phyloP scores from a whole-genome alignment of 805 yeast genomes.

The Metschnikowia lochheadii region DNA sequence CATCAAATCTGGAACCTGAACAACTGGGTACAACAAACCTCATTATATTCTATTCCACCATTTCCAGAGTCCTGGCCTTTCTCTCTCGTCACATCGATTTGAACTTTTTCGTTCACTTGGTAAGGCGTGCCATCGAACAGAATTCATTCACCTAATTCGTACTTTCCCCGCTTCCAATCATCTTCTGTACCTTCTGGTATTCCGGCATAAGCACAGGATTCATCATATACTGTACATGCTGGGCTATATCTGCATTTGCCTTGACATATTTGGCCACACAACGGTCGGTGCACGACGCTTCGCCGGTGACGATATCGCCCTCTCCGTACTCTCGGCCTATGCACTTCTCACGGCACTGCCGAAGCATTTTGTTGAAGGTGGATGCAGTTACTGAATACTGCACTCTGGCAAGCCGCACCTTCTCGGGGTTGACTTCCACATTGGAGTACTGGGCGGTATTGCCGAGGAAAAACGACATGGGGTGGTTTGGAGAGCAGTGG shows the following conservation, averaged over 20 bases:
- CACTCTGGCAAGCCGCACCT: conserved; percentile 57
- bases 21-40: no score
- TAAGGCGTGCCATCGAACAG: neutral
- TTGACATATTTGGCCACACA: conserved; percentile 81
- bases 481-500: neutral
- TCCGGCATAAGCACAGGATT: conserved; percentile 33
- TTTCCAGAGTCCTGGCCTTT: no score
- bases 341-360: conserved; percentile 71
- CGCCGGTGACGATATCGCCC: conserved; percentile 80
- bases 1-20: no score
- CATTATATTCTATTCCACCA: no score
- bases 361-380: conserved; percentile 44
- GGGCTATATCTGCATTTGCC: conserved; percentile 63
- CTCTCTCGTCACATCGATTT: no score
- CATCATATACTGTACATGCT: conserved; percentile 33
- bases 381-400: conserved; percentile 61
- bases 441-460: conserved; percentile 36
- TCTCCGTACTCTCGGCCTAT: conserved; percentile 84
- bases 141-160: neutral
- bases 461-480: conserved; percentile 64
- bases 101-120: neutral
- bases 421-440: conserved; percentile 55
- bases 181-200: conserved; percentile 28
- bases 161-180: conserved; percentile 2
- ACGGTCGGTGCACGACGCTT: conserved; percentile 74